These are phyloP conservation scores for Tilletia setariae DNA, from an alignment of 1,284 basidiomycete genomes.

Conservation along the genomic window DNA sequence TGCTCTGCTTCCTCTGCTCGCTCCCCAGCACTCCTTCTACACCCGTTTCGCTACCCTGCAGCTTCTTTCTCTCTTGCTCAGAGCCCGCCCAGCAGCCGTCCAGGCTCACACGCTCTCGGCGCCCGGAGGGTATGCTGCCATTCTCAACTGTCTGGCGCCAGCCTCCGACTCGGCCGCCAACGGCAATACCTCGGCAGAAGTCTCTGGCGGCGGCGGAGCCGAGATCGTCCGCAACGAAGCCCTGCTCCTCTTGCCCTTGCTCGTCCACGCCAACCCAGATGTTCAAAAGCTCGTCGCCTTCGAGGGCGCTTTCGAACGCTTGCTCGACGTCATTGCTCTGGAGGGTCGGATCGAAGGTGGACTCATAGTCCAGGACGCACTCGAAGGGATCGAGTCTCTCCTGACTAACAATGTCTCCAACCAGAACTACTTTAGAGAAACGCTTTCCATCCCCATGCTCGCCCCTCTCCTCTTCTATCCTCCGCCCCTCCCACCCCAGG, in stretches of 20 bases:
- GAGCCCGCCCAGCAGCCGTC: slow-evolving; percentile 66
- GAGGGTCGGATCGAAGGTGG: slow-evolving; percentile 89
- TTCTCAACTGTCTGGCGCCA: slow-evolving; percentile 64
- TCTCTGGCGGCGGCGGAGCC: slow-evolving; percentile 32
- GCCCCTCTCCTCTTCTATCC: slow-evolving; percentile 84
- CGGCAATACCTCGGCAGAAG: slow-evolving; percentile 58
- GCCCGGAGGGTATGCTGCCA: slow-evolving; percentile 66
- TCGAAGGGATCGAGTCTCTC: slow-evolving; percentile 78
- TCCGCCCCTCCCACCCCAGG: slow-evolving; percentile 61
- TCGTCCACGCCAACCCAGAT: slow-evolving; percentile 82
- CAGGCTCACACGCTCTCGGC: slow-evolving; percentile 86
- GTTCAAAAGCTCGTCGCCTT: slow-evolving; percentile 97
- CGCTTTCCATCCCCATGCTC: slow-evolving; percentile 74
- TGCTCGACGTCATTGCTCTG: slow-evolving; percentile 79
- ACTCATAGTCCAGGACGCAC: slow-evolving; percentile 77
- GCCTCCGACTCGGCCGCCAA: slow-evolving; percentile 35
- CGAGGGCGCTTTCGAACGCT: slow-evolving; percentile 91
- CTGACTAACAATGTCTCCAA: slow-evolving; percentile 91
- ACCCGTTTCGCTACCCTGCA: slow-evolving; percentile 82
- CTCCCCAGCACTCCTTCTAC: slow-evolving; percentile 65
- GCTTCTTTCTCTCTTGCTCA: slow-evolving; percentile 74
- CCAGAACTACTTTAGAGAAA: slow-evolving; percentile 98
- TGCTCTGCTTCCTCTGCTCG: slow-evolving; percentile 67
- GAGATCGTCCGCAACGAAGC: slow-evolving; percentile 53
- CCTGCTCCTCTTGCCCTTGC: slow-evolving; percentile 74